phyloP scores from a whole-genome alignment of 1,284 basidiomycete species.

The Melampsora abietis-canadensis region DNA sequence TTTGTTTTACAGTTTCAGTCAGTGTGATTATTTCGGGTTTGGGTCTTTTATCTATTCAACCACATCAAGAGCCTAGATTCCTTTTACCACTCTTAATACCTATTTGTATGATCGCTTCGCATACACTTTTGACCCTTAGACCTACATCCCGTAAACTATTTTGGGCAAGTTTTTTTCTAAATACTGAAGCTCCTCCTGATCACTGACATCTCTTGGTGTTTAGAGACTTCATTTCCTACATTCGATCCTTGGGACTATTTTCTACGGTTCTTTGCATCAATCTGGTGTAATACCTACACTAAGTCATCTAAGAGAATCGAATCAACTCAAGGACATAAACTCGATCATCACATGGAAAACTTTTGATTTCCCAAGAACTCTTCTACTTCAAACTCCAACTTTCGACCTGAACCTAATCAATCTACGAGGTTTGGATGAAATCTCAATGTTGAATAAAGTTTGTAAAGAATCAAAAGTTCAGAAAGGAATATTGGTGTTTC shows the following conservation, averaged over 20 bases:
- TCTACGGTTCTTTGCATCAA: constrained; percentile 34
- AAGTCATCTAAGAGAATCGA: background rate
- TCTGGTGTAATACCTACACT: constrained; percentile 13
- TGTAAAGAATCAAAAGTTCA: too few species aligned
- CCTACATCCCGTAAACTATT: constrained; percentile 6
- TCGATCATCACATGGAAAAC: constrained; percentile 20
- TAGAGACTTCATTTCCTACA: constrained; percentile 31
- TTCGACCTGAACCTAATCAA: too few species aligned
- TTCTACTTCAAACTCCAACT: background rate
- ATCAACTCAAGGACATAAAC: background rate
- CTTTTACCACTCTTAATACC: constrained; percentile 52
- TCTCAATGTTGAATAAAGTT: too few species aligned
- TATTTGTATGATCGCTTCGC: constrained; percentile 40
- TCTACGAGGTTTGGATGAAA: too few species aligned
- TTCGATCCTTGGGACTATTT: background rate
- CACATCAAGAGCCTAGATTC: constrained; percentile 55
- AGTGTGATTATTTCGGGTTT: constrained; percentile 44
- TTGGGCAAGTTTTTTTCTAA: constrained; percentile 17
- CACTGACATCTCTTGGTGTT: background rate
- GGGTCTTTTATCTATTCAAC: constrained; percentile 50
- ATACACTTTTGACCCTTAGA: background rate
- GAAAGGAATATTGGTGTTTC: too few species aligned
- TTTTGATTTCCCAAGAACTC: constrained; percentile 17
- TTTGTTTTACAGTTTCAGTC: constrained; percentile 5
- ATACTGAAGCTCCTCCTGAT: background rate